Evolutionary conservation across 129 eudicot genomes (phyloP).

Genomic region (Cynara cardunculus): DNA sequence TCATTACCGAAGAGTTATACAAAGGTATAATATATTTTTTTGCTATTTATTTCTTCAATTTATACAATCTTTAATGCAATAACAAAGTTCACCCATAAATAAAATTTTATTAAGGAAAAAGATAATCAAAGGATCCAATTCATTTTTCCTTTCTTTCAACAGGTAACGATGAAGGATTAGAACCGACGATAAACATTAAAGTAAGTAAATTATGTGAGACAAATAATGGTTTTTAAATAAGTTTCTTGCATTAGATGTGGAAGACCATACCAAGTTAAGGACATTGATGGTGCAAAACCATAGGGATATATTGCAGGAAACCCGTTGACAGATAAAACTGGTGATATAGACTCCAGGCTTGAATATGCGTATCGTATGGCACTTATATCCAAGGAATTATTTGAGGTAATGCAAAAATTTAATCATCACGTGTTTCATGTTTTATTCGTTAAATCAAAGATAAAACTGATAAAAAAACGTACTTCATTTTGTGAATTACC

Average conservation of each 20-base stretch:
- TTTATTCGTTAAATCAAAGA: neutral
- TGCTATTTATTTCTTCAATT: neutral
- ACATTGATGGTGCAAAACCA: neutral
- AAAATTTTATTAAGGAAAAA: neutral
- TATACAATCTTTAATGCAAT: neutral
- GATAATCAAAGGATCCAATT: too few species aligned
- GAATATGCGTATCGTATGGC: constrained; percentile 33
- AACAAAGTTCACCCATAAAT: neutral
- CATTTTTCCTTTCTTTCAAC: neutral
- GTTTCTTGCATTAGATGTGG: too few species aligned
- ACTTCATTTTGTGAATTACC: neutral
- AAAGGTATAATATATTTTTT: neutral
- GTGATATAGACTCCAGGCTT: constrained; percentile 24
- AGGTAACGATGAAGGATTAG: constrained; percentile 31
- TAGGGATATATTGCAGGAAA: constrained; percentile 39
- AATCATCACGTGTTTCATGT: neutral
- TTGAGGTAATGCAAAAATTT: constrained; percentile 16
- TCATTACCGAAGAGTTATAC: constrained; percentile 16
- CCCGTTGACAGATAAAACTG: constrained; percentile 28
- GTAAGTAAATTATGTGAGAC: neutral
- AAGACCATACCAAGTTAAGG: too few species aligned
- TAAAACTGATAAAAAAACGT: neutral
- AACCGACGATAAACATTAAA: constrained; percentile 15
- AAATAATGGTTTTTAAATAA: neutral
- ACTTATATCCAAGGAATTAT: constrained; percentile 35